Evolutionary conservation across 1,139 yeast genomes (phyloP).

Genomic region (Geotrichum carabidarum): DNA sequence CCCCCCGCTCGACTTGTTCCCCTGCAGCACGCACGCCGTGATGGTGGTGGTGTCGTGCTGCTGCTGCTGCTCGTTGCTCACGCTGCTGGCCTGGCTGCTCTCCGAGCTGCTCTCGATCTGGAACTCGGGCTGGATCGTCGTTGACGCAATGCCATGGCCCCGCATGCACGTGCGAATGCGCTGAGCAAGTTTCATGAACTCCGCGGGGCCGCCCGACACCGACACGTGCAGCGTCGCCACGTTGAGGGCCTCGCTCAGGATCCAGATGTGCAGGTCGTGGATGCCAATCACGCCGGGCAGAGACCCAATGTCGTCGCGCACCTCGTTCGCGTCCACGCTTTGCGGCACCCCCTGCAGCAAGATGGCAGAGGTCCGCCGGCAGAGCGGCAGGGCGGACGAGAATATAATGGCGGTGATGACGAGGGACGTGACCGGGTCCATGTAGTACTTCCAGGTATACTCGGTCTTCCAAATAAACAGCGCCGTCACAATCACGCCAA

Average conservation of each 20-base stretch:
- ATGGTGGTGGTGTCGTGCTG: constrained; percentile 8
- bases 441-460: constrained; percentile 77
- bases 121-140: constrained; percentile 93
- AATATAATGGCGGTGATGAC: constrained; percentile 83
- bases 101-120: background rate
- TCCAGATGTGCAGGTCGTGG: constrained; percentile 97
- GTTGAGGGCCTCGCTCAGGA: constrained; percentile 76
- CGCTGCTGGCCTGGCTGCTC: background rate
- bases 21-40: constrained; percentile 18
- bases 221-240: constrained; percentile 90
- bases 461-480: constrained; percentile 90
- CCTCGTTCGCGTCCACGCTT: constrained; percentile 66
- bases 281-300: constrained; percentile 70
- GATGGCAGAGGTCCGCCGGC: constrained; percentile 80
- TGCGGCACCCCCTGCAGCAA: constrained; percentile 90
- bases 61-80: background rate
- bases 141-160: constrained; percentile 81
- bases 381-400: constrained; percentile 84
- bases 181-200: constrained; percentile 66
- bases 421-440: constrained; percentile 82
- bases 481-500: constrained; percentile 89
- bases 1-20: constrained; percentile 19
- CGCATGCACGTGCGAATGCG: constrained; percentile 76
- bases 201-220: constrained; percentile 56
- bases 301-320: constrained; percentile 62